Base-by-base conservation (phyloP, 441 rosid genomes). In the Hura crepitans region DNA sequence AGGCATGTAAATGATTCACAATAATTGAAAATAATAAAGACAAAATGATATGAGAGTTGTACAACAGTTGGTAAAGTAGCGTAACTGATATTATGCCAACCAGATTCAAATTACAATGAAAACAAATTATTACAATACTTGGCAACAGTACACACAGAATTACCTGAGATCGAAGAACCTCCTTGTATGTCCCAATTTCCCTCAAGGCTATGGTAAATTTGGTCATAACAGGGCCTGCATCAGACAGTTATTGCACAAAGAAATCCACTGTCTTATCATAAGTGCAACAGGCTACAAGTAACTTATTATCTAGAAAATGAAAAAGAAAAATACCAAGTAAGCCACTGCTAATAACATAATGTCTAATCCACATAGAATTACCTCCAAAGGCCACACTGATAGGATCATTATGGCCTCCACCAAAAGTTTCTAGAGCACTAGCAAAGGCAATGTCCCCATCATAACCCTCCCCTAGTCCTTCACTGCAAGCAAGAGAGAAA, bases 361-460 rank as follows among this genome's bases (percentile, higher is more conserved):
- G 58, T 20, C 46, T 73, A 69, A 63, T 68, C 72, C n/a, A n/a
- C 28, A 49, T 50, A 56, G 23, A 72, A 74, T 69, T 69, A 93
- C 99, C 98, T 84, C 99, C 98, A 79, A 93, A 96, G 74, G 98
- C 97, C 78, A 93, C 85, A 86, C 99, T 89, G 35, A 96, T 91
- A 27, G 97, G 97, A 79, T 96, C 98, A 74, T 93, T 96, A 77
- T 96, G 99, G 65, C 97, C 99, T 71, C 98, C 97, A 50, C 98
- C 97, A 89, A 96, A 96, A 67, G 87, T 78, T 90, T 96, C 99
- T 71, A 96, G 83, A 57, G 99, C 96, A 93, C 95, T 91, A 55
- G 98, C 99, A 77, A 96, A 96, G 77, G 98, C 97, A 78, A 96
- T 91, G 80, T 96, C 99, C 65, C 88, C 96, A 77, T 96, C 98